phyloP scores from a whole-genome alignment of 225 moss, liverwort and hornwort genomes.

The Physcomitrium patens region DNA sequence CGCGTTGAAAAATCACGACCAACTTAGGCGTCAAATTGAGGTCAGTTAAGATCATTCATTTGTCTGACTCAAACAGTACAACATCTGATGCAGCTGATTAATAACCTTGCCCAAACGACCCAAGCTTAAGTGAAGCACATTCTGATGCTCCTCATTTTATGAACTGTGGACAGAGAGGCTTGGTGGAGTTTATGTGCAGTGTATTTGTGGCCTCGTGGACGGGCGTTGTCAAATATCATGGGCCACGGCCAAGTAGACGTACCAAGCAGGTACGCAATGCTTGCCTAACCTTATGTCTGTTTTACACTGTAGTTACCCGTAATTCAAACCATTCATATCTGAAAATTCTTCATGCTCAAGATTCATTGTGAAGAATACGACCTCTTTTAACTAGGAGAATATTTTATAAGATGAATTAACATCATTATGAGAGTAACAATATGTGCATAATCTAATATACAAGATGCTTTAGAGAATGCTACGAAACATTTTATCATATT shows the following conservation, averaged over 20 bases:
- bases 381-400: neutral
- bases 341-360: neutral
- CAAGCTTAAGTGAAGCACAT: neutral
- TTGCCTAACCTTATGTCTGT: neutral
- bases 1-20: conserved; percentile 67
- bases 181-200: conserved; percentile 97
- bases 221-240: conserved; percentile 92
- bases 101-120: neutral
- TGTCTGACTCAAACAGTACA: conserved; percentile 2
- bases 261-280: conserved; percentile 75
- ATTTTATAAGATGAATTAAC: neutral
- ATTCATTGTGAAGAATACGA: neutral
- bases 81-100: conserved; percentile 4
- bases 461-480: conserved; percentile 20
- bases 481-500: conserved; percentile 21
- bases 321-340: neutral
- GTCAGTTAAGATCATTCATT: conserved; percentile 44
- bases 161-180: conserved; percentile 69
- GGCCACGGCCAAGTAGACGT: conserved; percentile 91
- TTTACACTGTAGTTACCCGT: neutral
- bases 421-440: neutral
- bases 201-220: conserved; percentile 98
- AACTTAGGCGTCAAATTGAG: conserved; percentile 76
- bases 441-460: neutral
- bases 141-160: conserved; percentile 28